phyloP scores from a whole-genome alignment of 441 rosid genomes.

The Dalechampia spathulata region DNA sequence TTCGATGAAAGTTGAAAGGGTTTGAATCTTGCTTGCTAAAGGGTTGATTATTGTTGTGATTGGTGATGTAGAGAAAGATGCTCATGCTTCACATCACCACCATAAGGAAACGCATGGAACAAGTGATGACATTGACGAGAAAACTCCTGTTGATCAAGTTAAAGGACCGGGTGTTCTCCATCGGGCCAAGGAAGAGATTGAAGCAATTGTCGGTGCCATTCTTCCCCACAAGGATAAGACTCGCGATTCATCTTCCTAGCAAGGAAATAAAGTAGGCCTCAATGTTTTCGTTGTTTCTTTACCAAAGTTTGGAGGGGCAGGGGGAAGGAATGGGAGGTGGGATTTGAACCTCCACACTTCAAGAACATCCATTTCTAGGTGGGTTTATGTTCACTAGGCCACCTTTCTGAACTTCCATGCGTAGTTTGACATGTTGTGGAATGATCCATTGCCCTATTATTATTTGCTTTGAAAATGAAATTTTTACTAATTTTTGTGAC shows the following conservation, averaged over 20 bases:
- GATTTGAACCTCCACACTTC: too few relatives aligned
- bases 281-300: too few relatives aligned
- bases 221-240: constrained; percentile 33
- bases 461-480: neutral
- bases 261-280: constrained; percentile 1
- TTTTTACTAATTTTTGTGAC: neutral
- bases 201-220: constrained; percentile 41
- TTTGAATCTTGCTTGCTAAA: too few relatives aligned
- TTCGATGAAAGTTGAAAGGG: too few relatives aligned
- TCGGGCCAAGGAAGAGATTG: constrained; percentile 48
- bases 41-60: neutral
- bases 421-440: too few relatives aligned
- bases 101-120: constrained; percentile 46
- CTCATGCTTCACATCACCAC: constrained; percentile 23
- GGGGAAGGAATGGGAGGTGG: too few relatives aligned
- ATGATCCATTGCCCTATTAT: too few relatives aligned
- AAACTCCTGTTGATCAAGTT: constrained; percentile 35
- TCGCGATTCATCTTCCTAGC: constrained; percentile 9
- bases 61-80: constrained; percentile 17
- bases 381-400: too few relatives aligned
- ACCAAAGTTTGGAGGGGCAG: too few relatives aligned
- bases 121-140: constrained; percentile 48
- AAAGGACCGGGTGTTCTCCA: constrained; percentile 47
- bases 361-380: too few relatives aligned
- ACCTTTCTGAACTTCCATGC: too few relatives aligned